These are phyloP conservation scores for Paracamarosporium sp. DNA, from an alignment of 2,329 filamentous ascomycete genomes.

Conservation along the genomic window DNA sequence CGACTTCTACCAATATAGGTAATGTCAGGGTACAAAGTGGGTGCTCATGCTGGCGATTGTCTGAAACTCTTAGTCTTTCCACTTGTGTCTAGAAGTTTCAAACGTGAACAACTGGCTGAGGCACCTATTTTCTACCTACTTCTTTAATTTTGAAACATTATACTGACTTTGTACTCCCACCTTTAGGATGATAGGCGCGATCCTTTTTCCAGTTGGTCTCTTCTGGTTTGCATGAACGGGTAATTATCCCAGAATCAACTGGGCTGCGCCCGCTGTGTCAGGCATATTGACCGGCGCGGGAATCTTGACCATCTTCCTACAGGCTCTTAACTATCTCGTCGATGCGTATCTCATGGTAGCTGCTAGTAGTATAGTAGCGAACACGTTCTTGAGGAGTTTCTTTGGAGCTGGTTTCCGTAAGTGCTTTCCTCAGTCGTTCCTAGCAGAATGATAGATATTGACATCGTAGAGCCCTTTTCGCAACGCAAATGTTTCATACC, in stretches of 20 bases:
- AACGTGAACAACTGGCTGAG: too few species aligned
- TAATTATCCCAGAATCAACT: constrained; percentile 41
- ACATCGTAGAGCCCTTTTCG: constrained; percentile 51
- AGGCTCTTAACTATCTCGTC: constrained; percentile 65
- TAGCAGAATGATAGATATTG: too few species aligned
- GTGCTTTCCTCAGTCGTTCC: too few species aligned
- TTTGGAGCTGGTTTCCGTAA: constrained; percentile 57
- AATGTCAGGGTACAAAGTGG: too few species aligned
- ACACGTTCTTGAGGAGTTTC: constrained; percentile 60
- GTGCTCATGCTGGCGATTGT: too few species aligned
- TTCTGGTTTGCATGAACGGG: neutral
- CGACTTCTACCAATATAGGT: neutral
- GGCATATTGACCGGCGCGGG: constrained; percentile 65
- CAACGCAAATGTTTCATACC: constrained; percentile 51
- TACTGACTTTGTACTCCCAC: too few species aligned
- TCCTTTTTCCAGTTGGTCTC: neutral
- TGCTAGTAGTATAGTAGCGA: constrained; percentile 62
- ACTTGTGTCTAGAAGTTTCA: too few species aligned
- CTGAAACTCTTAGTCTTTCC: too few species aligned
- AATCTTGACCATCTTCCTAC: constrained; percentile 64
- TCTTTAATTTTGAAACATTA: too few species aligned
- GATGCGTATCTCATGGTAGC: constrained; percentile 65
- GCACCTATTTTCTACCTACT: too few species aligned
- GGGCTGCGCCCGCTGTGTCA: constrained; percentile 49
- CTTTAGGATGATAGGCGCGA: neutral